Percentiles rank a stretch among this genome's conserved stretches.
phyloP scores from a whole-genome alignment of 2,329 filamentous ascomycete genomes.

The Dryadomyces sulphureus region DNA sequence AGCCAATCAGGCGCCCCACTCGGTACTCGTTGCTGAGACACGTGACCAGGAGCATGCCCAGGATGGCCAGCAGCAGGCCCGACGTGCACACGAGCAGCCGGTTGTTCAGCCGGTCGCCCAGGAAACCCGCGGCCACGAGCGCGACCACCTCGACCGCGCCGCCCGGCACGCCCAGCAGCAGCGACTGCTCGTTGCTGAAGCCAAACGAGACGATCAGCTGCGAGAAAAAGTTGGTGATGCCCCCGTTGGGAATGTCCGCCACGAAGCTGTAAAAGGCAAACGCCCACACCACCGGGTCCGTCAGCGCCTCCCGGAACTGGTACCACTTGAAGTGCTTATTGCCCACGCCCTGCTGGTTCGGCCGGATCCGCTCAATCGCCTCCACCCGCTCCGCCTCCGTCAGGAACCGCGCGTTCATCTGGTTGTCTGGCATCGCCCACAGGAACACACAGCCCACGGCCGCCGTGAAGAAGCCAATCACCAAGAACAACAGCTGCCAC shows the following conservation, averaged over 20 bases:
- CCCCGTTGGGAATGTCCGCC: constrained; percentile 22
- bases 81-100: constrained; percentile 39
- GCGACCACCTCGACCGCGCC: constrained; percentile 42
- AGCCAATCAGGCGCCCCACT: constrained; percentile 44
- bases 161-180: constrained; percentile 50
- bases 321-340: constrained; percentile 53
- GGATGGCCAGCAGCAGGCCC: constrained; percentile 35
- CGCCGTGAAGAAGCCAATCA: constrained; percentile 36
- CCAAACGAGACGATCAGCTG: constrained; percentile 39
- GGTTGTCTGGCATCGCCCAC: constrained; percentile 29
- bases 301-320: constrained; percentile 32
- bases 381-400: constrained; percentile 44
- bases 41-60: constrained; percentile 51
- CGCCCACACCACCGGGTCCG: constrained; percentile 23
- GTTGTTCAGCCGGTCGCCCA: constrained; percentile 41
- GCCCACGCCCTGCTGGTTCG: constrained; percentile 52
- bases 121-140: constrained; percentile 20
- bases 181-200: constrained; percentile 44
- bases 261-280: constrained; percentile 20
- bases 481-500: constrained; percentile 50
- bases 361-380: constrained; percentile 35
- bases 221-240: constrained; percentile 23
- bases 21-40: constrained; percentile 42
- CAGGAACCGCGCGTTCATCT: constrained; percentile 27
- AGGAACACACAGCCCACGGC: constrained; percentile 31